Evolutionary conservation across 805 yeast species (phyloP).

Genomic region (Lachancea lanzarotensis): DNA sequence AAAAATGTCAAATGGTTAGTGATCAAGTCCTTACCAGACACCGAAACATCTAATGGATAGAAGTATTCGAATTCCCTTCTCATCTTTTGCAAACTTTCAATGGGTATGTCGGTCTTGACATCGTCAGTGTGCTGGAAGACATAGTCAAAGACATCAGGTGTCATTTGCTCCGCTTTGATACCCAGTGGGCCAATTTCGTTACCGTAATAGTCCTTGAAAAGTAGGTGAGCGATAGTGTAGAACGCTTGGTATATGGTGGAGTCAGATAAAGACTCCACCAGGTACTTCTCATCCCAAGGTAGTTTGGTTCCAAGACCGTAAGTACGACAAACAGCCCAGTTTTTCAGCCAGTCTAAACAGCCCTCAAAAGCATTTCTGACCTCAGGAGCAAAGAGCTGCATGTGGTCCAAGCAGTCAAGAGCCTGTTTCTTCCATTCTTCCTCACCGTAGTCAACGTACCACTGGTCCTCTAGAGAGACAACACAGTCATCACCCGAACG

Average conservation of each 20-base stretch:
- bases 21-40: constrained; percentile 94
- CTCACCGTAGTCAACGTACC: constrained; percentile 98
- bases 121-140: constrained; percentile 69
- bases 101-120: constrained; percentile 52
- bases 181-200: constrained; percentile 61
- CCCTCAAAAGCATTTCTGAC: constrained; percentile 89
- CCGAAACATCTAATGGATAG: constrained; percentile 87
- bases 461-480: constrained; percentile 96
- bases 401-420: constrained; percentile 61
- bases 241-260: constrained; percentile 94
- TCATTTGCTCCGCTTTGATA: constrained; percentile 76
- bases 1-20: constrained; percentile 96
- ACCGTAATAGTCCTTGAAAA: constrained; percentile 86
- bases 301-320: constrained; percentile 91
- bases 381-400: constrained; percentile 78
- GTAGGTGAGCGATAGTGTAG: constrained; percentile 81
- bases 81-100: constrained; percentile 58
- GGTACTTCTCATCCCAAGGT: constrained; percentile 94
- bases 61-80: constrained; percentile 95
- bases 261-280: constrained; percentile 92
- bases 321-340: constrained; percentile 97
- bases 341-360: constrained; percentile 90
- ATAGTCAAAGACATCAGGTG: constrained; percentile 89
- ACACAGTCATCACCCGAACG: constrained; percentile 96
- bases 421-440: constrained; percentile 79